Evolutionary conservation across 139 green algal species (phyloP).

Genomic region (Chlorella ohadii): DNA sequence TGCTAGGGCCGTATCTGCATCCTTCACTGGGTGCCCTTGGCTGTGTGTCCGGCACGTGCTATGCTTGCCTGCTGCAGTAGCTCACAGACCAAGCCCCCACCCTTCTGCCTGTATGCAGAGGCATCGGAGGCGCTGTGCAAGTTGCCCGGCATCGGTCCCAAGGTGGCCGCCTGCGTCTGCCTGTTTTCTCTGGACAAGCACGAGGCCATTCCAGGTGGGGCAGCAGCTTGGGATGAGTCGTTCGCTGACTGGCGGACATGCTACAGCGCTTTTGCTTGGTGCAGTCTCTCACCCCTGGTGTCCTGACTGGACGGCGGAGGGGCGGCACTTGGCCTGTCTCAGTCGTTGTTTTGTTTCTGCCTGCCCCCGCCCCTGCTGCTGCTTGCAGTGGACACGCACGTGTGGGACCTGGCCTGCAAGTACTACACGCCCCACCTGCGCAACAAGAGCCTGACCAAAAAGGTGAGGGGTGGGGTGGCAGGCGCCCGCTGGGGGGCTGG

Average conservation of each 20-base stretch:
- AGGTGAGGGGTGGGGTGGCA: conserved; percentile 30
- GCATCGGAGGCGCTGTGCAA: conserved; percentile 70
- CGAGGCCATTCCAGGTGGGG: conserved; percentile 67
- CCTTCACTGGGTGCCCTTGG: not conserved
- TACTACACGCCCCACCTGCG: conserved; percentile 82
- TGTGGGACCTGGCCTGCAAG: conserved; percentile 85
- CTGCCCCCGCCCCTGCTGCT: not conserved
- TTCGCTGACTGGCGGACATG: too few relatives aligned
- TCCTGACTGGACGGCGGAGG: too few relatives aligned
- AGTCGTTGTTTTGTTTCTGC: too few relatives aligned
- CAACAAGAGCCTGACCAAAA: conserved; percentile 79
- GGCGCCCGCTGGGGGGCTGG: too few relatives aligned
- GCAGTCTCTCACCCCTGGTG: too few relatives aligned
- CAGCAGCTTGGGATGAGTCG: too few relatives aligned
- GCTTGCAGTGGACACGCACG: conserved; percentile 94
- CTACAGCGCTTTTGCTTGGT: too few relatives aligned
- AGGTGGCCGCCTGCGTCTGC: conserved; percentile 91
- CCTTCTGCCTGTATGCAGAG: too few relatives aligned
- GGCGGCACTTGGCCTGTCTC: not conserved
- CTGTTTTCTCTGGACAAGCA: conserved; percentile 97
- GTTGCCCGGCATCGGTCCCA: conserved; percentile 93
- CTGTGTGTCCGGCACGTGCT: not conserved
- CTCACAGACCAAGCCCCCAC: too few relatives aligned
- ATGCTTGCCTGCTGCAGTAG: too few relatives aligned
- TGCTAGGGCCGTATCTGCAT: too few relatives aligned